Base-by-base conservation (phyloP, 2,329 filamentous ascomycete genomes). In the Macrophomina phaseolina region DNA sequence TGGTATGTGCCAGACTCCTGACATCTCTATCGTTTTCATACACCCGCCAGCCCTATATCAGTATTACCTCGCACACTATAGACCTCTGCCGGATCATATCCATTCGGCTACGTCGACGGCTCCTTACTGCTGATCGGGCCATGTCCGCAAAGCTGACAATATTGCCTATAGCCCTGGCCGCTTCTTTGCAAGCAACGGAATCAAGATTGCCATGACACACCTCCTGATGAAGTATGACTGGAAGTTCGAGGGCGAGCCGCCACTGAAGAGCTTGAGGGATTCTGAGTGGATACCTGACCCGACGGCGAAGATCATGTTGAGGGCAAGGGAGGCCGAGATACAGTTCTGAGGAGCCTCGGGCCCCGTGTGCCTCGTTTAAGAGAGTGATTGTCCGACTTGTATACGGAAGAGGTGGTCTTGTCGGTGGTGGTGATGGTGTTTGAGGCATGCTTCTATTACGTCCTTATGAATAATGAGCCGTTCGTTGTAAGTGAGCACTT, bases 101-200 rank as follows among this genome's bases (percentile, higher is more conserved):
- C 23, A 23, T 23, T 23, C 23, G 23, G 23, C 23, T 23, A 23
- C 23, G 23, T 2, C 23, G 23, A 23, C 23, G 23, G 23, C 23
- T 23, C 23, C 23, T 23, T 23, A 23, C 23, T 23, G 23, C 23
- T 23, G 23, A 23, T 23, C 23, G 3, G 23, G 23, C 23, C 23
- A 23, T 23, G 23, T 23, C 23, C 23, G 23, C 23, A 2, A 23
- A 23, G 75, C 53, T 75, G 75, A 2, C 62, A 68, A 1, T 72
- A 76, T 64, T 72, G 9, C 73, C 0, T 77, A 11, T 8, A 51
- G 76, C 36, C 75, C 75, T 2, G 76, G 76, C 1, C 69, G 76
- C 7, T 77, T 76, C 68, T 77, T 77, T 23, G 75, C 76, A 0
- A 65, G 70, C 7, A 74, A 74, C 40, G 74, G 77, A 67, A 76